Evolutionary conservation across 805 yeast genomes (phyloP).

Genomic region (Priceomyces melissophilus): DNA sequence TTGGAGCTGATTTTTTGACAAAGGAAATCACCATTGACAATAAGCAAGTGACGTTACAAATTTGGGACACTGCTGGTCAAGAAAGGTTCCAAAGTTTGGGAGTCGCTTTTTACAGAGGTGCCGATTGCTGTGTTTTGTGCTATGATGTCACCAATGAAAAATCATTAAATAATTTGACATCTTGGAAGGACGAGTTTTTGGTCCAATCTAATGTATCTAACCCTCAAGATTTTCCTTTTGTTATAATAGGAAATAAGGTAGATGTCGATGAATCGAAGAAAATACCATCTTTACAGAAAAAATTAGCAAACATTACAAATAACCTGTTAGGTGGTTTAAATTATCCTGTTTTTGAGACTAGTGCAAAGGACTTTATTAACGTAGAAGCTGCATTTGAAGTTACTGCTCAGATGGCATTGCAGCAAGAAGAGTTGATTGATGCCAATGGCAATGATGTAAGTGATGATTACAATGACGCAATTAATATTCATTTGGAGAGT

Average conservation of each 20-base stretch:
- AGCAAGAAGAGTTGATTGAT: constrained; percentile 90
- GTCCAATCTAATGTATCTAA: constrained; percentile 90
- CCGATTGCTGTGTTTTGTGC: constrained; percentile 95
- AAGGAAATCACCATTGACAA: constrained; percentile 81
- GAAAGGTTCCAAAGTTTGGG: constrained; percentile 96
- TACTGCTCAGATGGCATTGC: constrained; percentile 90
- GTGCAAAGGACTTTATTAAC: constrained; percentile 94
- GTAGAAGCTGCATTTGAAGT: constrained; percentile 96
- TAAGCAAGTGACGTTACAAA: constrained; percentile 73
- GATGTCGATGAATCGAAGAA: constrained; percentile 92
- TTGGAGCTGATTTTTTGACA: constrained; percentile 95
- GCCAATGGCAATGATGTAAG: constrained; percentile 53
- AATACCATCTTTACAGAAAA: constrained; percentile 54
- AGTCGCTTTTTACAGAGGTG: constrained; percentile 96
- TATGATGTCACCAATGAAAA: constrained; percentile 95
- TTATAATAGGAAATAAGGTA: constrained; percentile 89
- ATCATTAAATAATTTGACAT: constrained; percentile 81
- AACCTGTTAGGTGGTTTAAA: constrained; percentile 59
- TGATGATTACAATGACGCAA: constrained; percentile 95
- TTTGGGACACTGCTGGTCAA: constrained; percentile 99
- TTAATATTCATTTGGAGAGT: constrained; percentile 87
- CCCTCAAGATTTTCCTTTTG: constrained; percentile 95
- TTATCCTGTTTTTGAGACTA: constrained; percentile 89
- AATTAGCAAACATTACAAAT: constrained; percentile 44
- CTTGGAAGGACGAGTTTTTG: constrained; percentile 94